Percentiles rank a stretch among this genome's conserved stretches.
Evolutionary conservation across 306 rosid genomes (phyloP).

Genomic region (Myrica gale): DNA sequence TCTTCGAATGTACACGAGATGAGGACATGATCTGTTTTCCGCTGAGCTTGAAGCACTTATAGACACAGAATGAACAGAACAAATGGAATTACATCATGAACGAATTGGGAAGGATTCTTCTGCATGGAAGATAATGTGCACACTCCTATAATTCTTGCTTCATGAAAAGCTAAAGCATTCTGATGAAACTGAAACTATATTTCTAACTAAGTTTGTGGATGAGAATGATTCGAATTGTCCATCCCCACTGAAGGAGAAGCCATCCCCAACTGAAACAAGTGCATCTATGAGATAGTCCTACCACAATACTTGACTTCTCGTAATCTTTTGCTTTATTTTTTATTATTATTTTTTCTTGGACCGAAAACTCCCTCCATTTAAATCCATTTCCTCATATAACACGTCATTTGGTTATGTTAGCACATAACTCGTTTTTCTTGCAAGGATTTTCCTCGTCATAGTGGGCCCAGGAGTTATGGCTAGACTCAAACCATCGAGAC

Average conservation of each 20-base stretch:
- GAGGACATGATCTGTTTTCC: neutral
- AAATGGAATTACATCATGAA: neutral
- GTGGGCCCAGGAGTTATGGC: too few species aligned
- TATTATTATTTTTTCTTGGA: too few species aligned
- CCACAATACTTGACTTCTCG: neutral
- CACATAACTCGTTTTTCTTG: too few species aligned
- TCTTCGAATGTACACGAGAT: neutral
- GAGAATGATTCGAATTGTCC: neutral
- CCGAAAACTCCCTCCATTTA: too few species aligned
- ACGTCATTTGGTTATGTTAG: too few species aligned
- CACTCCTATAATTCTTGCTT: neutral
- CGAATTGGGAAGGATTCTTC: neutral
- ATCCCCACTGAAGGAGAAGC: slow-evolving; percentile 92
- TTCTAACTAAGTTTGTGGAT: neutral
- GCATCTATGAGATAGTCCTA: slow-evolving; percentile 83
- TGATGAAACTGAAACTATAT: neutral
- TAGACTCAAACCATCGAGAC: too few species aligned
- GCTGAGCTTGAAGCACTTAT: neutral
- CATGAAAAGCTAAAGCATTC: too few species aligned
- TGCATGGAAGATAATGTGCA: neutral
- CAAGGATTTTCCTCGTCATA: too few species aligned
- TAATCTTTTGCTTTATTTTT: too few species aligned
- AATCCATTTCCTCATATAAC: too few species aligned
- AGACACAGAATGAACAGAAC: neutral
- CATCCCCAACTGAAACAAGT: slow-evolving; percentile 74